Evolutionary conservation across 164 flowering plant species (phyloP), one percentile per base, ranked within the genome.

Genomic region (Vitis amurensis): DNA sequence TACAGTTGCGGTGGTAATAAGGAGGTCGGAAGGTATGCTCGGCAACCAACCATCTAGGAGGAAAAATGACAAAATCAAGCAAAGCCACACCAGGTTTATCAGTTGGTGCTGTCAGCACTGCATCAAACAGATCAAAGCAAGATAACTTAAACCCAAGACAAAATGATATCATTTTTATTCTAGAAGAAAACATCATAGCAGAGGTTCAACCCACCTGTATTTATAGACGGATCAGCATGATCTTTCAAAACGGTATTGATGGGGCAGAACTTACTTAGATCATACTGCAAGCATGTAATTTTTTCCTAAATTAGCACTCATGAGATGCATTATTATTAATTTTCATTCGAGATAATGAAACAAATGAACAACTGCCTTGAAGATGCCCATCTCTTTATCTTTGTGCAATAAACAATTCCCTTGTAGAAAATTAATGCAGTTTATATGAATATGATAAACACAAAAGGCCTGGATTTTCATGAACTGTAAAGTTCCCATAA

Each of bases 21-120:
- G 98, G 99, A 71, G 99, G 98, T 55, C 99, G 87, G 67, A 92
- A 94, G 51, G 99, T 94, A 70, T 92, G 94, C 79, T 92, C 99
- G 19, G 99, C 97, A 71, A 91, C 97, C 87, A 91, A 74, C 98
- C 99, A 94, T 55, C 97, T 75, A 0, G 97, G 99, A 61, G 99
- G 98, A 78, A 94, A 94, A 71, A 94, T 90, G 73, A 94, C 96
- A 83, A 92, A 95, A 81, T 95, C 99, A 69, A 95, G 97, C 79
- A 95, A 74, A 8, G 99, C 99, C 47, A 95, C 96, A 12, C 99
- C 98, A 63, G 94, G 96, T 67, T 89, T 91, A 4, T 95, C 99
- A 66, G 96, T 87, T 62, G 98, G 98, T 19, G 96, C 99, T 56
- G 96, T 95, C 74, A 95, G 72, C 47, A 91, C 99, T 92, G 94